Evolutionary conservation across 2,329 filamentous ascomycete genomes (phyloP), one percentile per base, ranked within the genome.

Genomic region (Neospermospora avenae): DNA sequence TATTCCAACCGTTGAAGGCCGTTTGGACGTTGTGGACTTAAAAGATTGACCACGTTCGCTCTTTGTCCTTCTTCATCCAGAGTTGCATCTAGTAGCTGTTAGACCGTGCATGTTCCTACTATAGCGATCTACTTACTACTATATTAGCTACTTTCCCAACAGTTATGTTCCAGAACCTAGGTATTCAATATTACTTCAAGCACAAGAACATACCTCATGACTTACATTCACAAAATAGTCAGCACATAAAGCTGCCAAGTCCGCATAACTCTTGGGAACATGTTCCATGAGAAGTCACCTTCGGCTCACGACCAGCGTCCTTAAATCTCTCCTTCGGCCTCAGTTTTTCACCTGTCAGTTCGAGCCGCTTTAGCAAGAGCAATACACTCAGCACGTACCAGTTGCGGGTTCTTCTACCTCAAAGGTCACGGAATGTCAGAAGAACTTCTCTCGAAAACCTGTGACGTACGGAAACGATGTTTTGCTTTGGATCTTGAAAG

Each of bases 161-260:
- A 7, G 58, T 60, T 10, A 51, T 51, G 31, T 56, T 58, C 58
- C 57, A 60, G 34, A 61, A 61, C 51, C 49, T 54, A 24, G 18
- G n/a, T 41, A 6, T 22, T 3, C 22, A 25, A 24, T 54, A 28
- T 55, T 13, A 16, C 11, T 10, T 18, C 22, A 31, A n/a, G 4
- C 10, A 39, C 25, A 31, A 13, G 6, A 35, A 7, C 8, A 5
- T 28, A 31, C 80, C 11, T 37, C 35, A 83, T 8, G 39, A 48
- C 71, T 89, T 42, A 57, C 57, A 59, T 59, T 52, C 57, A 89
- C 0, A 84, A 78, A 5, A 82, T 67, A 4, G 83, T 79, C 64
- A 88, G 87, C 2, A 83, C 83, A 77, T 84, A 87, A 78, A 83
- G 86, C 67, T 85, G 81, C 80, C 81, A 85, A 0, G 83, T 84